Conservation (phyloP, 345 rosid species). For the Mercurialis annua region DNA sequence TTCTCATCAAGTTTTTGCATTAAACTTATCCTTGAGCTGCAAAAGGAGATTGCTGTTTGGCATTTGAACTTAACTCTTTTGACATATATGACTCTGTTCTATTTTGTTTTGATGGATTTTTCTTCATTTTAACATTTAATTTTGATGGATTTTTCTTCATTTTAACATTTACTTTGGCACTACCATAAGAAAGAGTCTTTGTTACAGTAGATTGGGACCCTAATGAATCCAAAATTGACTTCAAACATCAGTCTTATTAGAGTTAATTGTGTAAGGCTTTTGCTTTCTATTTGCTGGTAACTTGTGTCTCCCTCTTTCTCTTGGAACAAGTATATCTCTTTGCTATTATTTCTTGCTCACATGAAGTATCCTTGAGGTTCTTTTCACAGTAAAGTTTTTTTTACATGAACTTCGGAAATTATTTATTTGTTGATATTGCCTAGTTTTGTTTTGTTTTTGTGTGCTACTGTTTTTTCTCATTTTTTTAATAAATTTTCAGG, state of each 20-base stretch:
- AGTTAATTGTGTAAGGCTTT: background rate
- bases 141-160: background rate
- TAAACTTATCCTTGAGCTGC: background rate
- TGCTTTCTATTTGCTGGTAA: background rate
- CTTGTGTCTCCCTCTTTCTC: background rate
- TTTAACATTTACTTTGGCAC: too few relatives aligned
- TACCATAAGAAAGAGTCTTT: background rate
- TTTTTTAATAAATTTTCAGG: slow-evolving; percentile 44
- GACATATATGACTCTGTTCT: background rate
- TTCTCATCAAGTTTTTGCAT: background rate
- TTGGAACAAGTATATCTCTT: too few relatives aligned
- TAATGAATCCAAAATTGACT: background rate
- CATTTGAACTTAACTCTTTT: background rate
- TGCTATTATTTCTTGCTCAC: background rate
- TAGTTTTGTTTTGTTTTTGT: slow-evolving; percentile 10
- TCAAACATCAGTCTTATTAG: background rate
- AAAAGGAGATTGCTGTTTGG: background rate
- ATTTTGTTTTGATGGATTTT: too few relatives aligned
- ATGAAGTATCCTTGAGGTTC: background rate
- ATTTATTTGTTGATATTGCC: background rate
- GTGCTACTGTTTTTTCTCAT: slow-evolving; percentile 27
- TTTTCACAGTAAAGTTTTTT: background rate
- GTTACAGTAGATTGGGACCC: background rate
- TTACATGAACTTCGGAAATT: background rate
- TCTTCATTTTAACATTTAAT: background rate